Evolutionary conservation across 2,329 filamentous ascomycete genomes (phyloP).

Genomic region (Fusarium foetens): DNA sequence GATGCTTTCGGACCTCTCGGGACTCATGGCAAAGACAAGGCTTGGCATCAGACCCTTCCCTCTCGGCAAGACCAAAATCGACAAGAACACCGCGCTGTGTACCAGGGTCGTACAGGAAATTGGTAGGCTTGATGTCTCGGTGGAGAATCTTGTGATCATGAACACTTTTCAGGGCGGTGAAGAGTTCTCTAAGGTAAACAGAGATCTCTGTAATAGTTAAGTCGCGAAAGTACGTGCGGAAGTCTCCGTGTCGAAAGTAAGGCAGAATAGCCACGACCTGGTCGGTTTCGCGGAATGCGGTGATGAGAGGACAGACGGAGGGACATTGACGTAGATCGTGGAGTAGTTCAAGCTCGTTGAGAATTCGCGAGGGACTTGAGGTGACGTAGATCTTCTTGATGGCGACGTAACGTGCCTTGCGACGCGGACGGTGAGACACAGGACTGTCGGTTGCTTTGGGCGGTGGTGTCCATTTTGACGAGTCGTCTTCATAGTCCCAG

Average conservation of each 20-base stretch:
- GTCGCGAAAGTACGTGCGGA: constrained; percentile 91
- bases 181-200: constrained; percentile 88
- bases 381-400: constrained; percentile 99
- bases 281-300: constrained; percentile 92
- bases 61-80: constrained; percentile 98
- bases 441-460: constrained; percentile 62
- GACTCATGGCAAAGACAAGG: constrained; percentile 83
- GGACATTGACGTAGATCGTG: constrained; percentile 85
- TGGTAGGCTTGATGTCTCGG: constrained; percentile 96
- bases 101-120: constrained; percentile 90
- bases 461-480: constrained; percentile 76
- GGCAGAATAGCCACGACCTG: constrained; percentile 95
- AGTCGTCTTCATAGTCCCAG: constrained; percentile 81
- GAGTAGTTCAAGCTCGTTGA: constrained; percentile 95
- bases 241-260: constrained; percentile 96
- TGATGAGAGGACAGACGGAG: constrained; percentile 94
- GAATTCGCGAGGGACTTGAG: constrained; percentile 89
- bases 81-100: constrained; percentile 88
- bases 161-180: constrained; percentile 84
- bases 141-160: constrained; percentile 89
- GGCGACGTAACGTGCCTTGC: constrained; percentile 79
- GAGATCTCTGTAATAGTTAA: constrained; percentile 89
- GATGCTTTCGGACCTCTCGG: constrained; percentile 68
- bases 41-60: constrained; percentile 79
- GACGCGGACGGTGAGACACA: constrained; percentile 45